These are phyloP conservation scores for Ceratocystiopsis brevicomis DNA, from an alignment of 2,329 filamentous ascomycete genomes.

Conservation along the genomic window DNA sequence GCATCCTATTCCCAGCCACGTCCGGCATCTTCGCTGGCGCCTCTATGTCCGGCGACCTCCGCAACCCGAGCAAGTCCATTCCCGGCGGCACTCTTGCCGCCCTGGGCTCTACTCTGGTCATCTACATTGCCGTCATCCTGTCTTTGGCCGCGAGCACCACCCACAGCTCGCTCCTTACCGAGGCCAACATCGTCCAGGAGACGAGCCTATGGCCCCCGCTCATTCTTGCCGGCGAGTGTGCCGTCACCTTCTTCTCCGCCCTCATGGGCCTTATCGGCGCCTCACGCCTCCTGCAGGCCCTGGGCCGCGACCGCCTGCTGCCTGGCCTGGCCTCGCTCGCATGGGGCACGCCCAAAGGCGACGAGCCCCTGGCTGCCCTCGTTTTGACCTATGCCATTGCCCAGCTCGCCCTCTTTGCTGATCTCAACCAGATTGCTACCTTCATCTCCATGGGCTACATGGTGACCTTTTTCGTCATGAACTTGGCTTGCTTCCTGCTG, in stretches of 20 bases:
- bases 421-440: constrained; percentile 76
- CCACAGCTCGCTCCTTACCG: constrained; percentile 50
- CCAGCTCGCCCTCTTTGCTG: constrained; percentile 61
- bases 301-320: constrained; percentile 60
- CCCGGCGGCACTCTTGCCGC: constrained; percentile 69
- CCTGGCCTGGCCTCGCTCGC: constrained; percentile 59
- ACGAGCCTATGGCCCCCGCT: constrained; percentile 58
- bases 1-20: constrained; percentile 62
- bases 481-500: constrained; percentile 68
- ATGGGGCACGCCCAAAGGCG: constrained; percentile 49
- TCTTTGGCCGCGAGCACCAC: constrained; percentile 63
- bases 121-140: constrained; percentile 59
- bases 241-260: constrained; percentile 67
- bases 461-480: constrained; percentile 74
- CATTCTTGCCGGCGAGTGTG: constrained; percentile 65
- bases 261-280: constrained; percentile 76
- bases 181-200: constrained; percentile 64
- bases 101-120: constrained; percentile 53
- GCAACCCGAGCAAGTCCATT: constrained; percentile 66
- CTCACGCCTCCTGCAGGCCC: constrained; percentile 66
- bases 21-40: constrained; percentile 51
- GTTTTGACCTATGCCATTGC: constrained; percentile 56
- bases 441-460: constrained; percentile 84
- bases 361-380: constrained; percentile 62
- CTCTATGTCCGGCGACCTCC: constrained; percentile 77